Conservation (phyloP, 768 basidiomycete species). For the Serpula lacrymans region DNA sequence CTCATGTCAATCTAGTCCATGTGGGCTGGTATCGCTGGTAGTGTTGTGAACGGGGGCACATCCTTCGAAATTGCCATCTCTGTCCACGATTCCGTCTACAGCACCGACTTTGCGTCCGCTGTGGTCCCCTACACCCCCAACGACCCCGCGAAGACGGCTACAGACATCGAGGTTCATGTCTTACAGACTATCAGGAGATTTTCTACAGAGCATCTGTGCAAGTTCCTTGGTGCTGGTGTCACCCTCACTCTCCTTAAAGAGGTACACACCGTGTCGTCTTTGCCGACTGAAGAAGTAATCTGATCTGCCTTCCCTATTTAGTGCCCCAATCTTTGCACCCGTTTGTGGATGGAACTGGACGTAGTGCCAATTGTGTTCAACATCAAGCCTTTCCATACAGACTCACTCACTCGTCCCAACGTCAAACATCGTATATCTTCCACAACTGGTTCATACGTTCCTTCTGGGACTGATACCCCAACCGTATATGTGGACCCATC, state of each 20-base stretch:
- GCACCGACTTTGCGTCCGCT: slow-evolving; percentile 69
- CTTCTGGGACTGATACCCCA: slow-evolving; percentile 75
- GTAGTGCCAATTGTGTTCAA: slow-evolving; percentile 85
- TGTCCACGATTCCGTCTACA: slow-evolving; percentile 83
- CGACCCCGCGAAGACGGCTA: slow-evolving; percentile 51
- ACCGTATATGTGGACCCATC: slow-evolving; percentile 61
- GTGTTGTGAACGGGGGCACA: slow-evolving; percentile 53
- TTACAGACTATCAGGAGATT: slow-evolving; percentile 67
- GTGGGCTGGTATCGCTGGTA: slow-evolving; percentile 82
- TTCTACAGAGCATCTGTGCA: slow-evolving; percentile 74
- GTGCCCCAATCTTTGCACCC: slow-evolving; percentile 81
- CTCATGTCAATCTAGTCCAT: slow-evolving; percentile 54
- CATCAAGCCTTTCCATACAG: slow-evolving; percentile 80
- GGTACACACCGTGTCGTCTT: slow-evolving; percentile 32
- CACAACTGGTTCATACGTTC: slow-evolving; percentile 72
- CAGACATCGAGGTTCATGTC: slow-evolving; percentile 62
- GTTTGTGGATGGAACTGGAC: slow-evolving; percentile 79
- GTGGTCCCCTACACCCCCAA: slow-evolving; percentile 49
- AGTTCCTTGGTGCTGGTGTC: slow-evolving; percentile 82
- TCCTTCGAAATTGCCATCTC: slow-evolving; percentile 73
- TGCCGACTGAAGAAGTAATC: slow-evolving; percentile 8
- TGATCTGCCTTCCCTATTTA: slow-evolving; percentile 28
- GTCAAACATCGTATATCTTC: slow-evolving; percentile 82
- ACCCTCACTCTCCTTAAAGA: slow-evolving; percentile 69
- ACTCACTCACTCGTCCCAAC: slow-evolving; percentile 74